Base-by-base conservation (phyloP, 2,329 filamentous ascomycete species). In the Fusarium chuoi region DNA sequence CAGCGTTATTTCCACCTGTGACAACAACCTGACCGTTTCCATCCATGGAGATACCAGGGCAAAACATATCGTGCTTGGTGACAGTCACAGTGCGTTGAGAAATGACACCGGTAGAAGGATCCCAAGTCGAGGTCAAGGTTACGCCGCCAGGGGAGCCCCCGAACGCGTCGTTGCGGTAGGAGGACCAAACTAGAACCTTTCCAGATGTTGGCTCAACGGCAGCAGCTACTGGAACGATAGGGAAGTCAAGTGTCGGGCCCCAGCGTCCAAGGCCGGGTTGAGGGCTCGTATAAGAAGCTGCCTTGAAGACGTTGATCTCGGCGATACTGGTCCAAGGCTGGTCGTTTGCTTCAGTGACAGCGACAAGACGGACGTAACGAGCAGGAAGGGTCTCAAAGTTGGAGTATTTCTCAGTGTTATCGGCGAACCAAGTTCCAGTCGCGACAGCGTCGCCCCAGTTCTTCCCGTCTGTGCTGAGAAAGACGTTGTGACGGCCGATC, bases 11-110 rank as follows among this genome's bases (percentile, higher is more conserved):
- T 3, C 89, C 89, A 11, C 89, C 89, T 1, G 85, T 87, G 12
- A 91, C 84, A 5, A 90, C 75, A 13, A 89, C 83, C 14, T 83
- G 81, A 1, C 88, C 89, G 13, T 84, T 79, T 22, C 82, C 83
- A 62, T 87, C 85, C 18, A 86, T 78, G 2, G 84, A 86, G 24
- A 89, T 87, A 5, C 88, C 89, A 0, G 88, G 87, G 74, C 88
- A 89, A 71, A 89, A 89, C 87, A 89, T 89, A 74, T 89, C 87
- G 71, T 88, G 86, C 8, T 82, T 73, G 1, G 85, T 88, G 65
- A 86, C 77, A 48, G 80, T 78, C 13, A 84, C 39, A 30, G 65
- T 62, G 22, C 62, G 70, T 22, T 68, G 46, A 3, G 62, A 45
- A 15, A 74, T 59, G 8, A 60, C 22, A 5, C 62, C 55, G 0